Percentiles rank a stretch among this genome's conserved stretches.
Evolutionary conservation across 1,139 yeast genomes (phyloP).

Genomic region (Debaryomyces psychrophilus): DNA sequence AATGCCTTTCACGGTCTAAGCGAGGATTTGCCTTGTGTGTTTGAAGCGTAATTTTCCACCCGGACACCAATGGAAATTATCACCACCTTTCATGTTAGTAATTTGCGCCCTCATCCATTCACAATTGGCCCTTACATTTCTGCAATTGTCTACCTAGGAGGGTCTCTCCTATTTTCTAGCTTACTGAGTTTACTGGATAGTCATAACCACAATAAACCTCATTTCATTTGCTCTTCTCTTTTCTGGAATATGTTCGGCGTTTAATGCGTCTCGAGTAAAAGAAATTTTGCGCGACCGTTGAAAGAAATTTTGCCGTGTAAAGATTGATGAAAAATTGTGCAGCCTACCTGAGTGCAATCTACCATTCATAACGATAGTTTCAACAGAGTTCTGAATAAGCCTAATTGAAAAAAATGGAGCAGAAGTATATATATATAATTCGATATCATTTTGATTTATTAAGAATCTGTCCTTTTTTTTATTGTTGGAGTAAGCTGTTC

Average conservation of each 20-base stretch:
- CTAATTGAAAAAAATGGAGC: background rate
- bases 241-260: background rate
- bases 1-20: background rate
- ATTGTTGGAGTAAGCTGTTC: background rate
- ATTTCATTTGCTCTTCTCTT: background rate
- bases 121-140: too few species aligned
- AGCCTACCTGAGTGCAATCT: background rate
- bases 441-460: background rate
- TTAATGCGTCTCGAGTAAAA: background rate
- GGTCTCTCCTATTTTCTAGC: background rate
- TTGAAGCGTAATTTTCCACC: background rate
- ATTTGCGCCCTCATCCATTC: too few species aligned
- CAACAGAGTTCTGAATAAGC: background rate
- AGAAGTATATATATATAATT: background rate
- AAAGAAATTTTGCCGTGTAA: constrained; percentile 6
- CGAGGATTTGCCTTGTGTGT: background rate
- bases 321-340: background rate
- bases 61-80: background rate
- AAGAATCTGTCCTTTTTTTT: background rate
- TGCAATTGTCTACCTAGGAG: too few species aligned
- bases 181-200: background rate
- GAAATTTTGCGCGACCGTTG: constrained; percentile 8
- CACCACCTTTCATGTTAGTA: too few species aligned
- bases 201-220: background rate
- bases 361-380: constrained; percentile 1